A percentile compares a stretch with the other conserved stretches of the same genome.
Evolutionary conservation across 345 rosid genomes (phyloP).

Genomic region (Trapa bicornis): DNA sequence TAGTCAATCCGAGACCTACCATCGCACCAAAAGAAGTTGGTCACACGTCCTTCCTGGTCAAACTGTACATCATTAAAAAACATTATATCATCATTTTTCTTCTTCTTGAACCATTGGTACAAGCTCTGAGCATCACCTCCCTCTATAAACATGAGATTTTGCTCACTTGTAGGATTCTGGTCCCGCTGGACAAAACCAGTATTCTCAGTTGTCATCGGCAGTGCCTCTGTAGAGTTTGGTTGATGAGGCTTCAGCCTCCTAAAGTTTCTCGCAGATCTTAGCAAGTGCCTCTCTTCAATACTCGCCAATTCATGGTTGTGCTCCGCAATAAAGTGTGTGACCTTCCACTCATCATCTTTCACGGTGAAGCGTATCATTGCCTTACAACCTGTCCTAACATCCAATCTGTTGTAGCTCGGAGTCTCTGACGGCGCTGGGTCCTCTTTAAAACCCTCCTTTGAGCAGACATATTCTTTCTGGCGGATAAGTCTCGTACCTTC

Average conservation of each 20-base stretch:
- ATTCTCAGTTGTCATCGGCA: constrained; percentile 1
- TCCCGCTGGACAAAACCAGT: constrained; percentile 9
- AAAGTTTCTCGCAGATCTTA: constrained; percentile 9
- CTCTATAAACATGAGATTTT: constrained; percentile 7
- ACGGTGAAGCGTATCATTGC: constrained; percentile 8
- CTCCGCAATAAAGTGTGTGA: constrained; percentile 9
- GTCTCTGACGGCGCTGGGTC: neutral
- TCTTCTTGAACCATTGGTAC: neutral
- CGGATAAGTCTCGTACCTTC: constrained; percentile 1
- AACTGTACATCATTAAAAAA: constrained; percentile 1
- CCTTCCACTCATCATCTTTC: constrained; percentile 9
- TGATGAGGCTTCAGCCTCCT: neutral
- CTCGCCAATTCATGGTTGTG: constrained; percentile 13
- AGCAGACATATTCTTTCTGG: constrained; percentile 11
- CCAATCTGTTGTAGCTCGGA: constrained; percentile 8
- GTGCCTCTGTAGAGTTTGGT: neutral
- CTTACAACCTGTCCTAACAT: constrained; percentile 14
- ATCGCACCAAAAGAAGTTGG: constrained; percentile 10
- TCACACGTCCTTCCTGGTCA: constrained; percentile 4
- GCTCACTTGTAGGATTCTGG: neutral
- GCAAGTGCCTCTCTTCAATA: constrained; percentile 7
- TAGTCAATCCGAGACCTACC: constrained; percentile 3
- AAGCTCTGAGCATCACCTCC: constrained; percentile 6
- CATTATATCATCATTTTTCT: neutral
- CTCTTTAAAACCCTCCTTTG: constrained; percentile 11